Evolutionary conservation across 305 asterid genomes (phyloP).

Genomic region (Solanum aculeatissimum): DNA sequence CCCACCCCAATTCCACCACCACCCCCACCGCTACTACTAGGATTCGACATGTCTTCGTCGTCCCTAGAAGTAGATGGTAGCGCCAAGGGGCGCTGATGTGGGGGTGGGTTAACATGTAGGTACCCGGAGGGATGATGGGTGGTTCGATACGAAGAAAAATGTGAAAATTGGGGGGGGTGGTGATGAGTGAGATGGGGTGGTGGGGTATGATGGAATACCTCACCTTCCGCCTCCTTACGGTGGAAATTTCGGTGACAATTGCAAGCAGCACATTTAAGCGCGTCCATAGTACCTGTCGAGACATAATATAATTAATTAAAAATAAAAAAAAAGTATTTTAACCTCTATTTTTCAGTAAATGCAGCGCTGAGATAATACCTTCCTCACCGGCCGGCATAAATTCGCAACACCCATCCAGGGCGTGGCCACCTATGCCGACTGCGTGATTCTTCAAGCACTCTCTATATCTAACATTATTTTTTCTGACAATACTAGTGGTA

Average conservation of each 20-base stretch:
- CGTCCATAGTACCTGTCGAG: constrained; percentile 11
- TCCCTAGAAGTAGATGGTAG: constrained; percentile 19
- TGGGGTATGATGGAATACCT: constrained; percentile 2
- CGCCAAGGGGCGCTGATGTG: constrained; percentile 12
- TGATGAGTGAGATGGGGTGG: constrained; percentile 1
- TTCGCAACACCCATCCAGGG: constrained; percentile 34
- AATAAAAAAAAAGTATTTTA: too few relatives aligned
- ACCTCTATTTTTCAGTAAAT: too few relatives aligned
- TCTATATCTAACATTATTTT: constrained; percentile 15
- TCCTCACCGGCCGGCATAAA: constrained; percentile 32
- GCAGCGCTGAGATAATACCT: background rate
- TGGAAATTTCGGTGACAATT: constrained; percentile 40
- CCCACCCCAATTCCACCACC: constrained; percentile 13
- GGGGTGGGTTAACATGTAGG: background rate
- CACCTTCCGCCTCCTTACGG: constrained; percentile 21
- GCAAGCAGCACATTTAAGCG: constrained; percentile 32
- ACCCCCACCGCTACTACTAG: constrained; percentile 30
- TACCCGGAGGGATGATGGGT: background rate
- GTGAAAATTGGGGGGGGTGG: constrained; percentile 2
- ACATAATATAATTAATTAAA: background rate
- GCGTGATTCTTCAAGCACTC: constrained; percentile 39
- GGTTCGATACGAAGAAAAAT: background rate
- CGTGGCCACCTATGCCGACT: constrained; percentile 27
- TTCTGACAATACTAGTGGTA: background rate
- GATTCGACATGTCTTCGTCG: constrained; percentile 26